Evolutionary conservation across 225 moss, liverwort and hornwort species (phyloP), one percentile per base, ranked within the genome.

Genomic region (Climacium dendroides): DNA sequence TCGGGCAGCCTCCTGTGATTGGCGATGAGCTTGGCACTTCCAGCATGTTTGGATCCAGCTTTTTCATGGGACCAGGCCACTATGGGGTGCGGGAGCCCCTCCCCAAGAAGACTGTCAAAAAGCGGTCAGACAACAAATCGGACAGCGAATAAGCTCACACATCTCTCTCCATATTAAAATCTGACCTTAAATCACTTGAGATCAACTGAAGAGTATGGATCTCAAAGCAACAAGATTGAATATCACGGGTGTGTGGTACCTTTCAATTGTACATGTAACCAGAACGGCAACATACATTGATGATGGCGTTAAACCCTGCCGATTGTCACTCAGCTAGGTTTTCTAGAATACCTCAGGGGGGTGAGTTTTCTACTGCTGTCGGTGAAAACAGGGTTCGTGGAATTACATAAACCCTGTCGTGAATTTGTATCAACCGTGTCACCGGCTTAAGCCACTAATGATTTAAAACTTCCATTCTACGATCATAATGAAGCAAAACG

Each of bases 21-120:
- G 90, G 92, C n/a, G 92, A 92, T 58, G 89, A 77, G 23, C 59
- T 89, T 24, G 90, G 92, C 57, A 90, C 90, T 74, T 67, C 87
- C 79, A 90, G 92, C 83, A 90, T 79, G 83, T 87, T 87, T 58
- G 92, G 92, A 22, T 92, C 92, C 61, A 92, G 92, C 89, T 92
- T 89, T 74, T 92, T 92, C 87, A 90, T 92, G 90, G 87, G 83
- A 79, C 74, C 90, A 39, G 83, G 90, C 48, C 92, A 92, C 80
- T 69, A 90, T 45, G 92, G 92, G 18, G 85, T 89, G 29, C 79
- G 92, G 57, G 87, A 92, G 89, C 84, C 92, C 2, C 15, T 81
- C 61, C 86, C 65, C 50, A 83, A 65, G 47, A 83, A 72, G 22
- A 52, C 60, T 83, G 84, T 37, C 50, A 90, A 91, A 55, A 89